A percentile compares a stretch with the other conserved stretches of the same genome.
phyloP scores from a whole-genome alignment of 495 filamentous ascomycete genomes.

The Filosporella fistucella region DNA sequence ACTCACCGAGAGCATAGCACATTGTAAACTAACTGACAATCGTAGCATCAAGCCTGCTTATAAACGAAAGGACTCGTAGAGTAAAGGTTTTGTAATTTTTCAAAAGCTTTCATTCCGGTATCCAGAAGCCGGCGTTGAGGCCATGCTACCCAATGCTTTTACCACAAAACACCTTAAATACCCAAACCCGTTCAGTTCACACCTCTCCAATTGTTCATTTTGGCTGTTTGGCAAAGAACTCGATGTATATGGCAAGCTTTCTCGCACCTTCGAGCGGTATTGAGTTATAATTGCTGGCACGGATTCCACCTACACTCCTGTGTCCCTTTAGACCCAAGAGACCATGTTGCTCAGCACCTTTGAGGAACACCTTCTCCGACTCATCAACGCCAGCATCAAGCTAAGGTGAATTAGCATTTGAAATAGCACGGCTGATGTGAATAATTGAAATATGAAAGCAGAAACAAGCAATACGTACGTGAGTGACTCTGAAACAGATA shows the following conservation, averaged over 20 bases:
- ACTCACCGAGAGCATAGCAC: too few relatives aligned
- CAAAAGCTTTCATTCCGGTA: too few relatives aligned
- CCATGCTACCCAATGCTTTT: too few relatives aligned
- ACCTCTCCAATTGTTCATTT: too few relatives aligned
- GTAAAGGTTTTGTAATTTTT: too few relatives aligned
- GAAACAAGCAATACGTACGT: not conserved
- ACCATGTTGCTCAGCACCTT: slow-evolving; percentile 57
- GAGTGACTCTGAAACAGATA: slow-evolving; percentile 16
- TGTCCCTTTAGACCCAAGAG: slow-evolving; percentile 78
- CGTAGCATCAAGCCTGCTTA: too few relatives aligned
- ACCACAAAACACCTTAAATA: too few relatives aligned
- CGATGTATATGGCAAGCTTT: slow-evolving; percentile 54
- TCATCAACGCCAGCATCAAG: slow-evolving; percentile 11
- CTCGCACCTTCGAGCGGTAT: slow-evolving; percentile 51
- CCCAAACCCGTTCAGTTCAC: too few relatives aligned
- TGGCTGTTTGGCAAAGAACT: slow-evolving; percentile 58
- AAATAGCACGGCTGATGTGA: too few relatives aligned
- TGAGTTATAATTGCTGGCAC: slow-evolving; percentile 62
- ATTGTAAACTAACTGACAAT: too few relatives aligned
- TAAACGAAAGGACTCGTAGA: too few relatives aligned
- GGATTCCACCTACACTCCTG: slow-evolving; percentile 64
- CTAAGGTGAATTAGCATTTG: slow-evolving; percentile 5
- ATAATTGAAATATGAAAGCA: not conserved
- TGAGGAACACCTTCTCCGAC: slow-evolving; percentile 75
- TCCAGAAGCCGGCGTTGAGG: too few relatives aligned